These are phyloP conservation scores for Atkinsonella texensis DNA, from an alignment of 2,329 filamentous ascomycete genomes.

Conservation along the genomic window DNA sequence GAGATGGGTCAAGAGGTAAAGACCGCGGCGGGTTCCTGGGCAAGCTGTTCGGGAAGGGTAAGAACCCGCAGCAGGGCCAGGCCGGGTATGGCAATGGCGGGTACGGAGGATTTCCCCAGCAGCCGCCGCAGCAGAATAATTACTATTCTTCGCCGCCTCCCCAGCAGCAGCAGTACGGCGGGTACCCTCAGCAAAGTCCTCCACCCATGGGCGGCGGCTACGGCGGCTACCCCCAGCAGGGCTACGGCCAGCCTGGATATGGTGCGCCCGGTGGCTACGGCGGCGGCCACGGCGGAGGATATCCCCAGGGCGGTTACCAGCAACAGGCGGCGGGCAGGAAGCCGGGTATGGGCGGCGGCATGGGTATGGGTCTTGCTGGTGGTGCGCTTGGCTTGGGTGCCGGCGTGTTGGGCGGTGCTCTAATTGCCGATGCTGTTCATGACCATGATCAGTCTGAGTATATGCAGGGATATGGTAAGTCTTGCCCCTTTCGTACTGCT, in stretches of 20 bases:
- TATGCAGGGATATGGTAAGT: conserved; percentile 30
- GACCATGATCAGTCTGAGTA: conserved; percentile 48
- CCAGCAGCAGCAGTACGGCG: conserved; percentile 8
- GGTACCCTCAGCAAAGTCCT: conserved; percentile 2
- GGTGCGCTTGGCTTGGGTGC: conserved; percentile 71
- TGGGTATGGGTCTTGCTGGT: conserved; percentile 53
- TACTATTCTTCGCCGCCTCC: too few relatives aligned
- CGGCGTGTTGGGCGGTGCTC: conserved; percentile 64
- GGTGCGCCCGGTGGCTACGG: conserved; percentile 22
- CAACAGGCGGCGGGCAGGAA: conserved; percentile 28
- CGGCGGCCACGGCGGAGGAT: conserved; percentile 4
- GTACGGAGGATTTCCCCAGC: conserved; percentile 5
- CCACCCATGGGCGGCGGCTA: neutral
- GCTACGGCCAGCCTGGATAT: conserved; percentile 17
- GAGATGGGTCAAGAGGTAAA: conserved; percentile 23
- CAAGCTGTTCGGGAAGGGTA: conserved; percentile 38
- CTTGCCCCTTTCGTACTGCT: too few relatives aligned
- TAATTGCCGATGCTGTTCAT: conserved; percentile 57
- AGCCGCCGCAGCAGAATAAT: neutral
- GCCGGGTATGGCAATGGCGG: neutral
- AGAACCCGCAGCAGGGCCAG: conserved; percentile 18
- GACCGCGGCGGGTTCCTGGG: conserved; percentile 33
- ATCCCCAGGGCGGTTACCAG: conserved; percentile 17
- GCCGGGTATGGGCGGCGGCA: conserved; percentile 22
- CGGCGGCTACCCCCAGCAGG: conserved; percentile 6